Percentiles rank a stretch among this genome's conserved stretches.
These are phyloP conservation scores for Botryotinia narcissicola DNA, from an alignment of 2,329 filamentous ascomycete genomes.

Conservation along the genomic window DNA sequence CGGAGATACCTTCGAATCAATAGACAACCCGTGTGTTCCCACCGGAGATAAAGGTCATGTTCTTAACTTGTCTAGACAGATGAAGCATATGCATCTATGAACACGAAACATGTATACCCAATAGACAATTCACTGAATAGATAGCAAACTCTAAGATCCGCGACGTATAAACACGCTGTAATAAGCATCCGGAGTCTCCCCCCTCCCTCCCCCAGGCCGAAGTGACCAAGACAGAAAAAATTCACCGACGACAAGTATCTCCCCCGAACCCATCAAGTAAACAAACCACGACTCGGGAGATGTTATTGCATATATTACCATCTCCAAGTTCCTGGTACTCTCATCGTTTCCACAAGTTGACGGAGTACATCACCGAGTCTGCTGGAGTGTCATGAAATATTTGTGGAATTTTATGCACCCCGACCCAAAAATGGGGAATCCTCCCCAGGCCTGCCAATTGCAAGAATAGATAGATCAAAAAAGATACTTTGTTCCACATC, in stretches of 20 bases:
- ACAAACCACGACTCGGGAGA: background rate
- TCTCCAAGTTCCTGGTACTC: background rate
- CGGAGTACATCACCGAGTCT: background rate
- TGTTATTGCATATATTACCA: background rate
- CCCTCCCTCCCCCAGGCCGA: background rate
- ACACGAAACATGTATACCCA: background rate
- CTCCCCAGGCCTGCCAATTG: background rate
- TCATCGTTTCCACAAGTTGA: background rate
- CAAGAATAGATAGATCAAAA: background rate
- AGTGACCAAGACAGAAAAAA: background rate
- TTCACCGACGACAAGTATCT: background rate
- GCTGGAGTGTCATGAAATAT: background rate
- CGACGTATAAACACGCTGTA: background rate
- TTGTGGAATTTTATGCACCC: background rate
- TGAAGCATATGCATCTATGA: no score
- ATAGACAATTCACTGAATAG: background rate
- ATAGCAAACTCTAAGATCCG: background rate
- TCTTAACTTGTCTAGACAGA: background rate
- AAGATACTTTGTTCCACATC: background rate
- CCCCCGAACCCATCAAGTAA: background rate
- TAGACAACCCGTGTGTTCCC: background rate
- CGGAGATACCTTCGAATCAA: background rate
- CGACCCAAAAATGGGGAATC: background rate
- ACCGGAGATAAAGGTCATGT: background rate
- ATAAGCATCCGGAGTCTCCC: background rate